Base-by-base conservation (phyloP, 1,284 basidiomycete genomes). In the Phaffia rhodozyma region DNA sequence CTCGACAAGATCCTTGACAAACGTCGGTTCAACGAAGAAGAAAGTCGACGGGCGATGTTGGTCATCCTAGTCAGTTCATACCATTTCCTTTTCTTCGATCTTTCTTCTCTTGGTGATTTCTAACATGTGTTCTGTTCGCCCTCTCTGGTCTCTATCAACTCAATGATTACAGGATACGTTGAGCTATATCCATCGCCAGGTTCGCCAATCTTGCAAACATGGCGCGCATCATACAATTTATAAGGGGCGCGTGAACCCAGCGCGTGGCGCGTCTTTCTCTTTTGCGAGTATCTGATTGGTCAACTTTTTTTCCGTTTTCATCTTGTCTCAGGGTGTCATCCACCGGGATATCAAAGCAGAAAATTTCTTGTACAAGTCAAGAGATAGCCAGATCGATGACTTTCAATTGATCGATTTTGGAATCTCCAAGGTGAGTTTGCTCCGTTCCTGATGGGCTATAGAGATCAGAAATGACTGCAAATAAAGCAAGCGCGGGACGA, bases 1-100 rank as follows among this genome's bases (percentile, higher is more conserved):
- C 55, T 65, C 5, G 52, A 65, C 47, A 59, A 59, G 38, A 65
- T 65, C 49, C 59, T 65, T n/a, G 63, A 65, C 49, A 65, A 65
- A 54, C 53, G 58, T 21, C 54, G 63, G 18, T 65, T 65, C 23
- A 56, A 58, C 29, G 63, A 65, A 54, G 63, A 65, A 18, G 63
- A 65, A 51, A 47, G 58, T 7, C 34, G 63, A 16, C 3, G 49
- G 16, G 63, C 63, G 11, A 27, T 57, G 20, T 27, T 60, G 32
- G 58, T 60, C 58, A 65, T 65, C 43, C 50, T 65, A 21, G 63
- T 60, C 25, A 13, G 53, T 50, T 11, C 25, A 23, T 16, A 2
- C 27, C 4, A n/a, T 7, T 9, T 21, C 18, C 7, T 30, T 25
- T 20, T 20, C 20, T 25, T 30, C 20, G 51, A 20, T 9, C 20